phyloP scores from a whole-genome alignment of 2,329 filamentous ascomycete species.

The Cytospora schulzeri region DNA sequence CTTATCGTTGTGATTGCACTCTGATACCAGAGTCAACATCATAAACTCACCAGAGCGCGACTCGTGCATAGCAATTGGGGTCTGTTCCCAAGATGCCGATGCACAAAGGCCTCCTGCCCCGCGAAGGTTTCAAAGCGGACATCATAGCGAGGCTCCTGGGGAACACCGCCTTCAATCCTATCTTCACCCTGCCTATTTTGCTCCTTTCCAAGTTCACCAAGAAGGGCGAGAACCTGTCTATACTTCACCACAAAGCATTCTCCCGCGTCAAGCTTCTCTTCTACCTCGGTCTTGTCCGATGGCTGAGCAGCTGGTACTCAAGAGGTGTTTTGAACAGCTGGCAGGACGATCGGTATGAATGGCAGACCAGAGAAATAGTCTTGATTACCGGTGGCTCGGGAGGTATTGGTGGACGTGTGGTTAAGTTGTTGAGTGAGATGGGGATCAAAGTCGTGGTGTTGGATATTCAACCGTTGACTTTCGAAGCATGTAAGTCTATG shows the following conservation, averaged over 20 bases:
- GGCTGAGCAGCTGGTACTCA: slow-evolving; percentile 55
- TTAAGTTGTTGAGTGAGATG: slow-evolving; percentile 63
- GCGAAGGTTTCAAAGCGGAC: slow-evolving; percentile 63
- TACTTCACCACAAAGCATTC: slow-evolving; percentile 54
- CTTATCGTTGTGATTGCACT: background rate
- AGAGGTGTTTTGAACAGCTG: slow-evolving; percentile 52
- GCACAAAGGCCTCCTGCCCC: slow-evolving; percentile 55
- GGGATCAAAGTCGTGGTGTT: slow-evolving; percentile 71
- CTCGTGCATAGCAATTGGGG: background rate
- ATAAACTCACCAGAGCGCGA: background rate
- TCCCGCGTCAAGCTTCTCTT: slow-evolving; percentile 56
- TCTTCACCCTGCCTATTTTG: slow-evolving; percentile 63
- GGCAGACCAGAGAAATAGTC: slow-evolving; percentile 67
- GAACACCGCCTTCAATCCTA: slow-evolving; percentile 65
- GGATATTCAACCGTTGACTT: slow-evolving; percentile 66
- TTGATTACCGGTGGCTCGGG: slow-evolving; percentile 74
- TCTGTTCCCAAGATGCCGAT: slow-evolving; percentile 42
- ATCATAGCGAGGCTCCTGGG: slow-evolving; percentile 60
- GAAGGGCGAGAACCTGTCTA: slow-evolving; percentile 56
- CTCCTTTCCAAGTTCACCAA: slow-evolving; percentile 66
- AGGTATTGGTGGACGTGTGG: slow-evolving; percentile 71
- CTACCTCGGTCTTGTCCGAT: slow-evolving; percentile 52
- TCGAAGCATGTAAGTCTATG: slow-evolving; percentile 46
- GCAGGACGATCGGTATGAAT: slow-evolving; percentile 59
- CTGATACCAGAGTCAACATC: background rate